These are phyloP conservation scores for Leptographium procerum DNA, from an alignment of 2,329 filamentous ascomycete genomes.

Conservation along the genomic window DNA sequence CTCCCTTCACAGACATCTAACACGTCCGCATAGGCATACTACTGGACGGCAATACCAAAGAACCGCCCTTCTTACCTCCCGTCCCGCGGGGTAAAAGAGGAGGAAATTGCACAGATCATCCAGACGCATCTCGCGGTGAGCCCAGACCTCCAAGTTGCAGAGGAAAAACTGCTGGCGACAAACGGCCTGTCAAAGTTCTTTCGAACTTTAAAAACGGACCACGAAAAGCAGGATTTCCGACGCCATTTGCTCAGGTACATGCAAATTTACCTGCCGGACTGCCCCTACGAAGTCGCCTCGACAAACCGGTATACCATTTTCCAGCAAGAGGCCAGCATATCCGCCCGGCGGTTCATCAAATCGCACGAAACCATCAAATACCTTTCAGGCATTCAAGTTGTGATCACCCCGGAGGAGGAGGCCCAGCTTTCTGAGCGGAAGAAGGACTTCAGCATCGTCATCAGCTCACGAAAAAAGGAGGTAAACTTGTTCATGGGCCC, in stretches of 20 bases:
- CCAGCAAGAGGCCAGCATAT: constrained; percentile 78
- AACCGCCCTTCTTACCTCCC: constrained; percentile 79
- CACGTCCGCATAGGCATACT: constrained; percentile 58
- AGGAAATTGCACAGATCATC: constrained; percentile 49
- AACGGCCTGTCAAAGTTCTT: constrained; percentile 64
- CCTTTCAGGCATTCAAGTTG: constrained; percentile 79
- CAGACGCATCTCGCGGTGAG: constrained; percentile 59
- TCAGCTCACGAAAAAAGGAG: constrained; percentile 83
- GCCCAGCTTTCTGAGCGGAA: constrained; percentile 66
- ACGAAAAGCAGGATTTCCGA: constrained; percentile 78
- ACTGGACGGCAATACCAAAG: constrained; percentile 94
- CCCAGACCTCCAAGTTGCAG: constrained; percentile 60
- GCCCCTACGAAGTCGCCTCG: constrained; percentile 79
- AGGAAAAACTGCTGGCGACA: constrained; percentile 59
- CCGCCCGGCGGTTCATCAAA: constrained; percentile 66
- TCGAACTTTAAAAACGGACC: constrained; percentile 54
- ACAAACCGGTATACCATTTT: constrained; percentile 94
- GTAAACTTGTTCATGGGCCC: constrained; percentile 90
- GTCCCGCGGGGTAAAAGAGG: constrained; percentile 63
- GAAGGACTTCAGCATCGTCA: constrained; percentile 94
- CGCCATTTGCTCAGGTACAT: constrained; percentile 83
- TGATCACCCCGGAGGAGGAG: constrained; percentile 87
- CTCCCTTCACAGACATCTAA: neutral
- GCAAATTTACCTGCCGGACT: constrained; percentile 85
- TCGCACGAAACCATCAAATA: constrained; percentile 84